phyloP scores from a whole-genome alignment of 2,329 filamentous ascomycete genomes.

The Claviceps spartinae region DNA sequence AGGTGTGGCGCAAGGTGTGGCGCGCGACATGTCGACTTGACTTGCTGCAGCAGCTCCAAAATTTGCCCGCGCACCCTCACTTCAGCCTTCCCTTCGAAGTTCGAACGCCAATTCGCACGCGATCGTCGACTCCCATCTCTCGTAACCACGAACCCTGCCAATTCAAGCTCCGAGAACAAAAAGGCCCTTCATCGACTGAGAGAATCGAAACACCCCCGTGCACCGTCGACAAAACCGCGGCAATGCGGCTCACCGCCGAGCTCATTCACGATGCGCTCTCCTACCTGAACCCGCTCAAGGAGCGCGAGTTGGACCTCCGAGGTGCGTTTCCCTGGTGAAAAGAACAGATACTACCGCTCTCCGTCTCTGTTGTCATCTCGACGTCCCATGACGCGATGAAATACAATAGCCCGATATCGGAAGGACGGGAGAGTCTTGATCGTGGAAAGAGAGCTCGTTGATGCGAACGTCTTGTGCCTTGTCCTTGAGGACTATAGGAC shows the following conservation, averaged over 20 bases:
- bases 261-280: conserved; percentile 89
- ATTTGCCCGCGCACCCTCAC: too few relatives aligned
- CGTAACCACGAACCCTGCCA: too few relatives aligned
- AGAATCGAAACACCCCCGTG: too few relatives aligned
- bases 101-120: too few relatives aligned
- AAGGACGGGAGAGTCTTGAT: conserved; percentile 30
- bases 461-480: conserved; percentile 45
- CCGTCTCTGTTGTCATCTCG: conserved; percentile 5
- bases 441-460: conserved; percentile 52
- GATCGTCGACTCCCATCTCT: too few relatives aligned
- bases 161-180: too few relatives aligned
- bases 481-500: conserved; percentile 52
- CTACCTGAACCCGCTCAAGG: conserved; percentile 96
- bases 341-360: conserved; percentile 84
- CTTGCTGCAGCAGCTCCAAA: too few relatives aligned
- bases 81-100: too few relatives aligned
- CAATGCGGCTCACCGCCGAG: conserved; percentile 90
- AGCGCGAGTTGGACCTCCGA: conserved; percentile 98
- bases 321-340: conserved; percentile 62
- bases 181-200: too few relatives aligned
- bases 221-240: conserved; percentile 7
- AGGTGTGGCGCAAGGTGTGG: too few relatives aligned
- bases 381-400: not conserved
- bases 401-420: not conserved
- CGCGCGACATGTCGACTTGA: too few relatives aligned